Evolutionary conservation across 2,329 filamentous ascomycete genomes (phyloP), one percentile per base, ranked within the genome.

Genomic region (Tolypocladium tropicale): DNA sequence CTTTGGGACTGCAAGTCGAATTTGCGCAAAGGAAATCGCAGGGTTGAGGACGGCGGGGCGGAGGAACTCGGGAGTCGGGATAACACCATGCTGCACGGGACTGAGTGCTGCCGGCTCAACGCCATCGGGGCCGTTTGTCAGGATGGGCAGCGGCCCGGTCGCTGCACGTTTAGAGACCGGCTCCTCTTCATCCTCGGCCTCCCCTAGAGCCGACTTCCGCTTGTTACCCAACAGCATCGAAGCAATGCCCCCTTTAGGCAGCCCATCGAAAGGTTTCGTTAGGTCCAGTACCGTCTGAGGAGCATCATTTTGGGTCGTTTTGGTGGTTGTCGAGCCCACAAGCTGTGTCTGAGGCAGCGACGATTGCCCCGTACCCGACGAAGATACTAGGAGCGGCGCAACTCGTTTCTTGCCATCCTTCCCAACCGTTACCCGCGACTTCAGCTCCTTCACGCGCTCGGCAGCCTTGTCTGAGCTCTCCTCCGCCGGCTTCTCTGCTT

Each of bases 351-450:
- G 90, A 1, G 93, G 93, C 14, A 96, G 75, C 18, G 92, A 95
- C 0, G 92, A 95, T 65, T 92, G 86, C 12, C 89, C 90, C 1
- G 87, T 89, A 2, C 89, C 90, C 10, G 92, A 93, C 0, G 90
- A 91, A 0, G 93, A 95, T 7, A 99, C 90, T 14, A 99, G 78
- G 60, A 99, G 78, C 2, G 94, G 94, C 4, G 91, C 89, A 55
- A 99, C 93, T 55, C 94, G 83, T 74, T 99, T 99, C 74, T 94
- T 97, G 33, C 94, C 94, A 62, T 99, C 93, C 69, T 96, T 97
- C 0, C 90, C 95, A 58, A 96, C 86, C 0, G 93, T 96, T 4
- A 97, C 92, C 54, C 94, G 83, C 59, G 93, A 90, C 72, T 97
- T 97, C 60, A 97, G 73, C 64, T 77, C 76, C 59, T 75, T 78